These are phyloP conservation scores for Cyclanthera cordifolia DNA, from an alignment of 306 rosid species.

Conservation along the genomic window DNA sequence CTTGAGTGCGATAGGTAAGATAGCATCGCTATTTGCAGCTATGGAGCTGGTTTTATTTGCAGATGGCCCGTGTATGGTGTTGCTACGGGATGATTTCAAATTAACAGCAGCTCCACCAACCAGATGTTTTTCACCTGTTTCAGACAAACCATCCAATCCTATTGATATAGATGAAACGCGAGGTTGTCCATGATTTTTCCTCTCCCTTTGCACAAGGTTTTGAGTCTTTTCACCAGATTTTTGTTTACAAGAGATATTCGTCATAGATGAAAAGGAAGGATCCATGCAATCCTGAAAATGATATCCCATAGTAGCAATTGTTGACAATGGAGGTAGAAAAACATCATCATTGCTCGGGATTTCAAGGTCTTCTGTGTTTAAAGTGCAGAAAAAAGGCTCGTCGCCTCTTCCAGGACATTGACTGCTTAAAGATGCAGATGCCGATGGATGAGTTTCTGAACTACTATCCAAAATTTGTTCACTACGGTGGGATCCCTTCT, in stretches of 20 bases:
- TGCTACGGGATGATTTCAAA: constrained; percentile 28
- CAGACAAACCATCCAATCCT: constrained; percentile 29
- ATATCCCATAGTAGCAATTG: constrained; percentile 20
- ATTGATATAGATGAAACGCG: constrained; percentile 30
- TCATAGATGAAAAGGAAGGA: constrained; percentile 28
- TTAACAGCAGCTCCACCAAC: constrained; percentile 29
- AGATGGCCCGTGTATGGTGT: constrained; percentile 22
- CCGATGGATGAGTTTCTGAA: constrained; percentile 28
- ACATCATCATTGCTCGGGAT: constrained; percentile 77
- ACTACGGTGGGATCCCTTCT: constrained; percentile 23
- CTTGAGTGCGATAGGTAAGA: constrained; percentile 24
- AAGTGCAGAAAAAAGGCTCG: constrained; percentile 40
- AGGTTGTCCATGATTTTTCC: constrained; percentile 30
- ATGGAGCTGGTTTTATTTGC: constrained; percentile 24
- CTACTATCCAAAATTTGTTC: constrained; percentile 24
- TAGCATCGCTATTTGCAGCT: constrained; percentile 23
- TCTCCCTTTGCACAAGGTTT: constrained; percentile 31
- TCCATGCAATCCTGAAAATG: constrained; percentile 23
- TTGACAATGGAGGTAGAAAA: constrained; percentile 37
- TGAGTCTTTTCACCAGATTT: constrained; percentile 28
- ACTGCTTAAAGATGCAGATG: constrained; percentile 35
- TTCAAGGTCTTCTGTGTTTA: constrained; percentile 64
- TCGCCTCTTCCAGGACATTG: constrained; percentile 35
- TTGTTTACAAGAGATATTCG: constrained; percentile 28
- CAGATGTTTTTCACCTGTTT: constrained; percentile 20